Evolutionary conservation across 208 protist species (phyloP), one percentile per base, ranked within the genome.

Genomic region (Giardia muris): DNA sequence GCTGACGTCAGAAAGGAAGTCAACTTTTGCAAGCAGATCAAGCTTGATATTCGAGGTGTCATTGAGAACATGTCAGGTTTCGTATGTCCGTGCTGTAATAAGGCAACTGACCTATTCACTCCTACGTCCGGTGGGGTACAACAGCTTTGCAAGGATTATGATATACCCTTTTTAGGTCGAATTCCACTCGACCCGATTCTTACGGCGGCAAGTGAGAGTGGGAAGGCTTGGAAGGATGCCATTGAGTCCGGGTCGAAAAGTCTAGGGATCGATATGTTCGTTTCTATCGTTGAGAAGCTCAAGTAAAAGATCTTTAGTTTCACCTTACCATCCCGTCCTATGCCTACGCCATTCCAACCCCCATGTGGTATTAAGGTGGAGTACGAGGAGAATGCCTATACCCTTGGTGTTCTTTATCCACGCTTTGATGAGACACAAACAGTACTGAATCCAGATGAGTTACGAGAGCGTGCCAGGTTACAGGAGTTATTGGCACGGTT

Each of bases 31-130:
- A 94, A 96, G 43, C 98, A 99, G 93, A 96, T 97, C n/a, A 96
- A 96, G 87, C 86, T 99, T 1, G 95, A 93, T 0, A 94, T 99
- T 30, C 94, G 99, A 47, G 99, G 99, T 47, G 96, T 99, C 43
- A 97, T 99, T 30, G 98, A 99, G 93, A 99, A 99, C 95, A 99
- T 99, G 98, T 97, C 95, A 92, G 97, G 97, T 30, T 99, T 98
- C 92, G 92, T 93, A 2, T 94, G 93, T 67, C 93, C 93, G 22
- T 43, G 87, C 22, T 94, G 93, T 57, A n/a, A 4, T 42, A 48
- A 91, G 2, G 44, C 30, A 4, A 92, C 91, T 44, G 2, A 87
- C 1, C 92, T 94, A 1, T 94, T 94, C 86, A 3, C 4, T 43
- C 46, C 46, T 0, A 47, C 88, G 0, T 47, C 0, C 45, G 67